phyloP scores from a whole-genome alignment of 179 eudicot genomes.

The Silene noctiflora region DNA sequence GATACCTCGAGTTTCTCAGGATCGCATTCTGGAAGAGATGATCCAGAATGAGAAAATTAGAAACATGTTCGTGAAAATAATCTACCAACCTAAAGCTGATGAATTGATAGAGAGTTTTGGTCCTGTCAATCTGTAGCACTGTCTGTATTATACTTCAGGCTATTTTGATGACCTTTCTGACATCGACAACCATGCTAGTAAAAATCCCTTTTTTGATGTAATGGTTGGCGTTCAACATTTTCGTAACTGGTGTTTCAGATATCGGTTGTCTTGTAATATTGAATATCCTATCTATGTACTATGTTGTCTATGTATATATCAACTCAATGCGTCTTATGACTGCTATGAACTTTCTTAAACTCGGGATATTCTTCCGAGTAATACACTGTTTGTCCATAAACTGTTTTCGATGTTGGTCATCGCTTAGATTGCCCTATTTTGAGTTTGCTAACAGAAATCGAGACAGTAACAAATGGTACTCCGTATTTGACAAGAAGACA shows the following conservation, averaged over 20 bases:
- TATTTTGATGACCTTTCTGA: background rate
- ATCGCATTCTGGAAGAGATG: slow-evolving; percentile 60
- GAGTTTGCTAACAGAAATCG: slow-evolving; percentile 74
- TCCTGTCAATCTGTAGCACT: slow-evolving; percentile 17
- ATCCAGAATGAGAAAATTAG: slow-evolving; percentile 35
- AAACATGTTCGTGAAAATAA: slow-evolving; percentile 42
- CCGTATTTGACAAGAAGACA: slow-evolving; percentile 55
- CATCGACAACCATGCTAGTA: background rate
- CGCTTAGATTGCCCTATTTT: slow-evolving; percentile 57
- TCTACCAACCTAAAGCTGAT: slow-evolving; percentile 46
- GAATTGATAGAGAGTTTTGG: slow-evolving; percentile 36
- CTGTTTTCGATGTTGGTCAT: slow-evolving; percentile 70
- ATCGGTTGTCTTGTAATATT: background rate
- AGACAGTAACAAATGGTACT: slow-evolving; percentile 66
- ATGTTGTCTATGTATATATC: background rate
- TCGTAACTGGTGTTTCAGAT: background rate
- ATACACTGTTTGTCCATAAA: slow-evolving; percentile 70
- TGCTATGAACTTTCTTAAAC: background rate
- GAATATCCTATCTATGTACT: background rate
- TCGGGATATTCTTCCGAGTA: slow-evolving; percentile 27
- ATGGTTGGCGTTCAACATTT: background rate
- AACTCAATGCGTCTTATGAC: background rate
- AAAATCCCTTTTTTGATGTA: background rate
- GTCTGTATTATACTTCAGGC: background rate
- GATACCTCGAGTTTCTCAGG: slow-evolving; percentile 34